Conservation (phyloP, 768 basidiomycete species). For the Neoboletus magnificus region DNA sequence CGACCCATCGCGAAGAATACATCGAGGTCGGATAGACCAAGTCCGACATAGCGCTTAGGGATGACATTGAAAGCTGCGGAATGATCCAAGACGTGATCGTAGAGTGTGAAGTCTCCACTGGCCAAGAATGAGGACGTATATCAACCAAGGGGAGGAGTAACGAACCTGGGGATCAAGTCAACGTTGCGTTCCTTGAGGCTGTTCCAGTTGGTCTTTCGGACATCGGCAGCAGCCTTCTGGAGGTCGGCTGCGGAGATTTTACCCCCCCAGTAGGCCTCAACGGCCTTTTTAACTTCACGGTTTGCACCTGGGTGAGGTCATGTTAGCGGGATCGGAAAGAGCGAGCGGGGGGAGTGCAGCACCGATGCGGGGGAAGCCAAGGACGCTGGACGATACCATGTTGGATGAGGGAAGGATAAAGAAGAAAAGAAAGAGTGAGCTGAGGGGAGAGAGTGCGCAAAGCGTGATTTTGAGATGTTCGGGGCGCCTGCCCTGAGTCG, state of each 20-base stretch:
- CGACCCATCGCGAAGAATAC: constrained; percentile 99
- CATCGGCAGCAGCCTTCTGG: constrained; percentile 80
- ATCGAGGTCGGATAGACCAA: constrained; percentile 84
- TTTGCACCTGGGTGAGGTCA: constrained; percentile 60
- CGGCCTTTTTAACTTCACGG: constrained; percentile 96
- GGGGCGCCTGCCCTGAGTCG: constrained; percentile 34
- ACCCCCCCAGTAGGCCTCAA: constrained; percentile 97
- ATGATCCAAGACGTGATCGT: constrained; percentile 98
- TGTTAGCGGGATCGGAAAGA: constrained; percentile 1
- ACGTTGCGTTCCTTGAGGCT: constrained; percentile 82
- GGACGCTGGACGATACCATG: constrained; percentile 82
- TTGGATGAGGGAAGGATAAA: constrained; percentile 16
- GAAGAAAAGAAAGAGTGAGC: constrained; percentile 14
- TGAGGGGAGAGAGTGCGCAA: background rate
- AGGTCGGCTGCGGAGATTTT: constrained; percentile 87
- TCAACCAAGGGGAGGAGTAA: constrained; percentile 4
- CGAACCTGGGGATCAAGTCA: constrained; percentile 87
- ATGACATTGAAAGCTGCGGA: constrained; percentile 95
- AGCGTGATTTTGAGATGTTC: constrained; percentile 29
- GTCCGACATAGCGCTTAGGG: constrained; percentile 88
- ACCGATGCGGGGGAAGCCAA: constrained; percentile 90
- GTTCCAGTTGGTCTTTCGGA: constrained; percentile 87
- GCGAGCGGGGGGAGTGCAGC: background rate
- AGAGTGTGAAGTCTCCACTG: constrained; percentile 98
- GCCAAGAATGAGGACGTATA: constrained; percentile 16